Conservation (phyloP, 2,329 filamentous ascomycete species). For the Metarhizium robertsii region DNA sequence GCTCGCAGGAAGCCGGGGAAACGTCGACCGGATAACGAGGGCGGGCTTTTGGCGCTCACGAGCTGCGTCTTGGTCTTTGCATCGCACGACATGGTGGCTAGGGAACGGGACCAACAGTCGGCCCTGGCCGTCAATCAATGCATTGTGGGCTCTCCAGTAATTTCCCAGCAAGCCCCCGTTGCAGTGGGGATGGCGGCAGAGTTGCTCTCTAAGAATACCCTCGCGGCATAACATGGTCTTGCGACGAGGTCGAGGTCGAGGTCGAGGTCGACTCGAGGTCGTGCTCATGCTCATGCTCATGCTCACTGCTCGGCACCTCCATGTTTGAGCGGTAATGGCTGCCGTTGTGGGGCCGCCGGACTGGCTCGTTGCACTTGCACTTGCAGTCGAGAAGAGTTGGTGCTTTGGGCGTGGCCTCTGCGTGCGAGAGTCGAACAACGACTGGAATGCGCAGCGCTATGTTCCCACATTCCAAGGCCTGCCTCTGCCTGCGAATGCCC, state of each 20-base stretch:
- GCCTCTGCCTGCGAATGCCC: slow-evolving; percentile 3
- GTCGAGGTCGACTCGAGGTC: not conserved
- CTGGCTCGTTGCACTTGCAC: not conserved
- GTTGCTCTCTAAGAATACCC: not conserved
- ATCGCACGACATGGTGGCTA: not conserved
- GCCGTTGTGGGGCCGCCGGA: not conserved
- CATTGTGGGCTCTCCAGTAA: not conserved
- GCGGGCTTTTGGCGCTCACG: not conserved
- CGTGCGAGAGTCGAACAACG: not conserved
- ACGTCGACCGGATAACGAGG: not conserved
- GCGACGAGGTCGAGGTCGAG: not conserved
- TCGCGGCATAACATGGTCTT: not conserved
- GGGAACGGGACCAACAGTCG: not conserved
- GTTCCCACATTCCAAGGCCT: slow-evolving; percentile 8
- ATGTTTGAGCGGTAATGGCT: not conserved
- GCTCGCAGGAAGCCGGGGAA: not conserved
- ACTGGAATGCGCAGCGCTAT: slow-evolving; percentile 10
- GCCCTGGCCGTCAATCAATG: not conserved
- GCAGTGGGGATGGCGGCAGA: not conserved
- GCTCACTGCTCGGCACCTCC: not conserved
- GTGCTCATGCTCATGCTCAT: too few species aligned
- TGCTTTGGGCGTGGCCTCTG: not conserved
- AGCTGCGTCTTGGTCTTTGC: slow-evolving; percentile 4
- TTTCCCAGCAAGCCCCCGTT: not conserved
- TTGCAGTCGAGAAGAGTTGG: not conserved